A percentile compares a stretch with the other conserved stretches of the same genome.
phyloP scores from a whole-genome alignment of 139 green algal genomes.

The Chlorella sp. region DNA sequence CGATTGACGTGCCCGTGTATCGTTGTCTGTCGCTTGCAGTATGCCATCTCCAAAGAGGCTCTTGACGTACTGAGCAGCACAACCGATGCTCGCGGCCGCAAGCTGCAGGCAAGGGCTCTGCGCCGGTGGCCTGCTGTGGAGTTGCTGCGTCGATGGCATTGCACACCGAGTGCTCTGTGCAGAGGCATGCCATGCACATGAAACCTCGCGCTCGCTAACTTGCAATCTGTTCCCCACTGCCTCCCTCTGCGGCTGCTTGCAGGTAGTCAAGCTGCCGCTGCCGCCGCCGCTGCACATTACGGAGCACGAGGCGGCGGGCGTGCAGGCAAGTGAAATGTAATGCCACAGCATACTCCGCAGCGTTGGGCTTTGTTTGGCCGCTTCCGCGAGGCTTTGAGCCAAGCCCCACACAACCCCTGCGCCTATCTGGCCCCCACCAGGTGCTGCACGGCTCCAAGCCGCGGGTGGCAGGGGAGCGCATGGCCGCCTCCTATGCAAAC shows the following conservation, averaged over 20 bases:
- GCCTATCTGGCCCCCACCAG: not conserved
- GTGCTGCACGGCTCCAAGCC: conserved; percentile 15
- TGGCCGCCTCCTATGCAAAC: conserved; percentile 80
- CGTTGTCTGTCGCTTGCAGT: not conserved
- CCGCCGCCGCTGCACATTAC: conserved; percentile 63
- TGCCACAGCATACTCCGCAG: no score
- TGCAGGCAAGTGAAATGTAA: conserved; percentile 24
- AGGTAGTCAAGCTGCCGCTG: conserved; percentile 76
- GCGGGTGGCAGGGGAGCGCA: conserved; percentile 49
- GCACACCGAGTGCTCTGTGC: no score
- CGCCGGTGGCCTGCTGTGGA: no score
- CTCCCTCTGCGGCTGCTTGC: not conserved
- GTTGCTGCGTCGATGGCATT: no score
- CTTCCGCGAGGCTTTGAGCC: no score
- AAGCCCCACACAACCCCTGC: no score
- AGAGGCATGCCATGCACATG: no score
- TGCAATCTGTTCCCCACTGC: not conserved
- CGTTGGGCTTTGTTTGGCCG: no score
- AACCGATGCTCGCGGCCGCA: conserved; percentile 67
- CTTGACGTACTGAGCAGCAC: conserved; percentile 42
- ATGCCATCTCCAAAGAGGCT: conserved; percentile 43
- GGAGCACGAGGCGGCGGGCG: conserved; percentile 53
- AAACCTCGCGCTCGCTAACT: no score
- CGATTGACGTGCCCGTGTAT: no score
- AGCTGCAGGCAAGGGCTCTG: conserved; percentile 39